Conservation (phyloP, 2,329 filamentous ascomycete genomes). For the Canariomyces notabilis region DNA sequence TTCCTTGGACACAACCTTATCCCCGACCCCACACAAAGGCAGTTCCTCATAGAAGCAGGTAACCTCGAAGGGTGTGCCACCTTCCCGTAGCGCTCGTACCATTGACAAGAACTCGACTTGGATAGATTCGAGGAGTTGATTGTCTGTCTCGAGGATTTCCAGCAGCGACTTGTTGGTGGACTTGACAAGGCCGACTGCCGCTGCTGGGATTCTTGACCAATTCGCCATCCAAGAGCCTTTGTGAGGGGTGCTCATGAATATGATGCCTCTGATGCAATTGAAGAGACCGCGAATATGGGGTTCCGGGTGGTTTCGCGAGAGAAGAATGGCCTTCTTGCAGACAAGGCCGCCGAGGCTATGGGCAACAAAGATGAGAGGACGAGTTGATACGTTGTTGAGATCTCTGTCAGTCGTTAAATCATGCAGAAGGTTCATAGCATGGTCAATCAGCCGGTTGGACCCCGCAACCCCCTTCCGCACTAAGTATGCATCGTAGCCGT, state of each 20-base stretch:
- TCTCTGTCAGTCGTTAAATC: conserved; percentile 27
- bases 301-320: conserved; percentile 30
- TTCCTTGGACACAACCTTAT: conserved; percentile 27
- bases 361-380: conserved; percentile 33
- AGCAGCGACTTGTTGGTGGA: conserved; percentile 31
- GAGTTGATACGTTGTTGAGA: conserved; percentile 16
- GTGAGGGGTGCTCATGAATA: conserved; percentile 38
- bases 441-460: conserved; percentile 26
- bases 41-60: conserved; percentile 35
- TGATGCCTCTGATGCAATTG: conserved; percentile 26
- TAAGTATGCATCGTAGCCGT: conserved; percentile 36
- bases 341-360: conserved; percentile 39
- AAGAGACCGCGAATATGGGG: conserved; percentile 29
- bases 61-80: conserved; percentile 22
- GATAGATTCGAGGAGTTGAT: conserved; percentile 25
- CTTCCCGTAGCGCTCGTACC: conserved; percentile 22
- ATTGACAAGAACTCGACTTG: conserved; percentile 27
- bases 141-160: conserved; percentile 25
- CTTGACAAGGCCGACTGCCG: conserved; percentile 29
- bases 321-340: conserved; percentile 33
- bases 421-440: conserved; percentile 30
- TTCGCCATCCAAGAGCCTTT: conserved; percentile 31
- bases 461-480: conserved; percentile 19
- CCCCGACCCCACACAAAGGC: conserved; percentile 23
- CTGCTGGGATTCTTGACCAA: conserved; percentile 31